Evolutionary conservation across 2,329 filamentous ascomycete species (phyloP).

Genomic region (Leptodontidium sp.): DNA sequence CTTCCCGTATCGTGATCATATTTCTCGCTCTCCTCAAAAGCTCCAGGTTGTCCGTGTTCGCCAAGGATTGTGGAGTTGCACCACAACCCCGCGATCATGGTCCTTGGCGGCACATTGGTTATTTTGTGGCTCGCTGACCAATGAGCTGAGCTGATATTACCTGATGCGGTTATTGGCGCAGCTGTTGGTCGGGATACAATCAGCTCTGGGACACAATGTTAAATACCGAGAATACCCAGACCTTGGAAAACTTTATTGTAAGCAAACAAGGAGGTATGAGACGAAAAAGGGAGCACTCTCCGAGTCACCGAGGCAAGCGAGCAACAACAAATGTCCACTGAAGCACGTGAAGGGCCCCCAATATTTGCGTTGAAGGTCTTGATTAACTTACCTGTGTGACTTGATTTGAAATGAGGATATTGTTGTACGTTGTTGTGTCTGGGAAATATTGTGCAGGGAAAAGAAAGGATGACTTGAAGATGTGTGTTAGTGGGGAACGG

Average conservation of each 20-base stretch:
- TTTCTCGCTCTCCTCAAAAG: neutral
- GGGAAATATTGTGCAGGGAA: no score
- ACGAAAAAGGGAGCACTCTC: neutral
- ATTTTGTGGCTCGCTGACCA: neutral
- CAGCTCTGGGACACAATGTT: neutral
- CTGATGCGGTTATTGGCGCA: neutral
- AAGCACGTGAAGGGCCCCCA: constrained; percentile 10
- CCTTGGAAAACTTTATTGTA: neutral
- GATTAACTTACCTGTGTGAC: no score
- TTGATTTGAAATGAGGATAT: no score
- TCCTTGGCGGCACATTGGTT: neutral
- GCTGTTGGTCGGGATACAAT: neutral
- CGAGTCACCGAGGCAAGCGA: constrained; percentile 9
- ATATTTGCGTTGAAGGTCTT: neutral
- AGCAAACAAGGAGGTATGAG: neutral
- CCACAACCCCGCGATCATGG: constrained; percentile 8
- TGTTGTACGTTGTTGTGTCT: no score
- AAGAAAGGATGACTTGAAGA: no score
- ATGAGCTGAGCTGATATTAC: neutral
- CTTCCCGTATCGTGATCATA: constrained; percentile 7
- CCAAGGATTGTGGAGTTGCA: neutral
- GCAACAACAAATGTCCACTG: neutral
- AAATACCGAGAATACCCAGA: neutral
- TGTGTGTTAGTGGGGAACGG: no score
- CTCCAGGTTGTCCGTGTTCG: neutral